A percentile compares a stretch with the other conserved stretches of the same genome.
These are phyloP conservation scores for Backusella tuberculispora DNA, from an alignment of 192 early-diverging fungal species.

Conservation along the genomic window DNA sequence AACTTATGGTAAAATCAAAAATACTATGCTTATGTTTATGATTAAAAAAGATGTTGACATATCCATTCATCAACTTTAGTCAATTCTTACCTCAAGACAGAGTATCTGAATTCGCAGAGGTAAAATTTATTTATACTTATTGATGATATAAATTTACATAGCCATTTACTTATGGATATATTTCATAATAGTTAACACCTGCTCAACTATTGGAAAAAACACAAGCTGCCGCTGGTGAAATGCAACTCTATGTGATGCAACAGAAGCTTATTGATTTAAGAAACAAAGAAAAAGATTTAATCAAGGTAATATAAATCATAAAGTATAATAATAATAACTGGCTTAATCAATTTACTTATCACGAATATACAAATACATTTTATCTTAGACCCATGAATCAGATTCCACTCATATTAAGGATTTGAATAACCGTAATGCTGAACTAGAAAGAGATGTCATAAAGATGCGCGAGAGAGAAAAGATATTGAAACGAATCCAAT, in stretches of 20 bases:
- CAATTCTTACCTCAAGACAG: slow-evolving; percentile 97
- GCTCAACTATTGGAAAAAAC: slow-evolving; percentile 81
- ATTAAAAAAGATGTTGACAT: neutral
- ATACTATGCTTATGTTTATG: neutral
- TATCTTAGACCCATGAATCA: slow-evolving; percentile 47
- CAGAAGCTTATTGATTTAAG: slow-evolving; percentile 63
- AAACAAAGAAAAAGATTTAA: slow-evolving; percentile 53
- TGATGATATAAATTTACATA: neutral
- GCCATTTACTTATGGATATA: neutral
- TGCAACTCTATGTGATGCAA: slow-evolving; percentile 68
- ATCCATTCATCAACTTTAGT: slow-evolving; percentile 39
- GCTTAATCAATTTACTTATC: neutral
- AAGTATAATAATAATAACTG: neutral
- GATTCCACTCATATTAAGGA: slow-evolving; percentile 61
- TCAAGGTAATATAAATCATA: slow-evolving; percentile 32
- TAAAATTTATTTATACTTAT: slow-evolving; percentile 21
- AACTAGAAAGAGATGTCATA: slow-evolving; percentile 77
- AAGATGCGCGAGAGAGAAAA: slow-evolving; percentile 73
- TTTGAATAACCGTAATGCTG: slow-evolving; percentile 69
- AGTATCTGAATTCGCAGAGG: slow-evolving; percentile 90
- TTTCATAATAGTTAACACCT: slow-evolving; percentile 65
- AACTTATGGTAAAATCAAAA: slow-evolving; percentile 79
- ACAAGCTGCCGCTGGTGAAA: slow-evolving; percentile 78
- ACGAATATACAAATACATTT: neutral
- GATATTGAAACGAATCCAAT: slow-evolving; percentile 58